Base-by-base conservation (phyloP, 768 basidiomycete species). In the Boletus speciosus region DNA sequence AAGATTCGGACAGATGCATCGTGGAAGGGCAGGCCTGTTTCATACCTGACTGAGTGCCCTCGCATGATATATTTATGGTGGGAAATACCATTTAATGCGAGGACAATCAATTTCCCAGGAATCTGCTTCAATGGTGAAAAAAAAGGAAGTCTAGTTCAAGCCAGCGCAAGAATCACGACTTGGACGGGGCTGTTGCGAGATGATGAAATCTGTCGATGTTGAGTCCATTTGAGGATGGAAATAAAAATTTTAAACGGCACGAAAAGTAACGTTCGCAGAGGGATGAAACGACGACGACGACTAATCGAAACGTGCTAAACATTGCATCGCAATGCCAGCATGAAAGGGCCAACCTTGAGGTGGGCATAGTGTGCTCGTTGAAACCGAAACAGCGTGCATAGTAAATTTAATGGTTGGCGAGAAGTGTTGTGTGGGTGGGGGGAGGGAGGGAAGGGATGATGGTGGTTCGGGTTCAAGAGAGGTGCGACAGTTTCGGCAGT, bases 401-500 rank as follows among this genome's bases (percentile, higher is more conserved):
- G 15, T 41, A 35, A 6, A 14, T 23, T 21, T 39, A 4, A 19
- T 21, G 27, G 19, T 1, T 4, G 29, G 39, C 4, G n/a, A 34
- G 15, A 21, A n/a, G n/a, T 4, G 38, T 41, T 10, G 40, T n/a
- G 9, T 14, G 12, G 12, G 21, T 12, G 7, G 8, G 31, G 8
- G 31, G 12, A 14, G 14, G 29, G 29, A 9, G 31, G 31, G 10
- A 3, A 10, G 42, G 19, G 64, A 66, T 70, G 68, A 47, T 70
- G 64, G 52, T 66, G 61, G 69, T 72, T 68, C 38, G 49, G 36
- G 68, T 66, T 56, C 68, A 70, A 72, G 66, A 62, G 58, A 41
- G 57, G 45, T 49, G 48, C 12, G 47, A 27, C 41, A 32, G 32
- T 56, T 68, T 67, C 54, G 61, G 60, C 56, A 58, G 47, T 59